Conservation (phyloP, 169 alveolate genomes). For the Perkinsus olseni region DNA sequence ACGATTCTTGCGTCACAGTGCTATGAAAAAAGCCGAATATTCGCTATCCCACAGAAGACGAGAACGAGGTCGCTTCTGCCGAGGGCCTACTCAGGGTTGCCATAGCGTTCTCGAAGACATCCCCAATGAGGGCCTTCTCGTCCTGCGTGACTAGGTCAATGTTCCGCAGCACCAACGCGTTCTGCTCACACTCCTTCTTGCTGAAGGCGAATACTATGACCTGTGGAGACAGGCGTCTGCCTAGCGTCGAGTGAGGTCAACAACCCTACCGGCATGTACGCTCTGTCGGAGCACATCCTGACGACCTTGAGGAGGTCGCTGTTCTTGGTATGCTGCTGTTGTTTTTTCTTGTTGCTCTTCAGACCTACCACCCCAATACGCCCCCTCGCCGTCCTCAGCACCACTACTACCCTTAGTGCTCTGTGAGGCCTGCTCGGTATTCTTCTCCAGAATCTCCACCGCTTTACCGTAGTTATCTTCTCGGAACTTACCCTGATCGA, state of each 20-base stretch:
- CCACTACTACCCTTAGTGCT: constrained; percentile 39
- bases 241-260: too few relatives aligned
- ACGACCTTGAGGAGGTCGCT: constrained; percentile 84
- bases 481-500: constrained; percentile 44
- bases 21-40: not conserved
- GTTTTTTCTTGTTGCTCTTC: not conserved
- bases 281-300: constrained; percentile 59
- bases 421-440: constrained; percentile 34
- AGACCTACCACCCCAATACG: not conserved
- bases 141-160: constrained; percentile 63
- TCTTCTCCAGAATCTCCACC: constrained; percentile 33
- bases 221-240: constrained; percentile 77
- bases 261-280: not conserved
- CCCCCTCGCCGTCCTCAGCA: constrained; percentile 7
- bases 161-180: constrained; percentile 78
- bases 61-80: not conserved
- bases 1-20: too few relatives aligned
- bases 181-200: constrained; percentile 91
- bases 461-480: constrained; percentile 55
- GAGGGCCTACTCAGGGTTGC: constrained; percentile 64
- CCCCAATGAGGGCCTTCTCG: constrained; percentile 79
- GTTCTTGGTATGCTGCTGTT: constrained; percentile 26
- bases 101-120: constrained; percentile 89
- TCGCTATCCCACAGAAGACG: not conserved
- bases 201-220: constrained; percentile 93